phyloP scores from a whole-genome alignment of 176 grass and related monocot species.

The Alloteropsis semialata region DNA sequence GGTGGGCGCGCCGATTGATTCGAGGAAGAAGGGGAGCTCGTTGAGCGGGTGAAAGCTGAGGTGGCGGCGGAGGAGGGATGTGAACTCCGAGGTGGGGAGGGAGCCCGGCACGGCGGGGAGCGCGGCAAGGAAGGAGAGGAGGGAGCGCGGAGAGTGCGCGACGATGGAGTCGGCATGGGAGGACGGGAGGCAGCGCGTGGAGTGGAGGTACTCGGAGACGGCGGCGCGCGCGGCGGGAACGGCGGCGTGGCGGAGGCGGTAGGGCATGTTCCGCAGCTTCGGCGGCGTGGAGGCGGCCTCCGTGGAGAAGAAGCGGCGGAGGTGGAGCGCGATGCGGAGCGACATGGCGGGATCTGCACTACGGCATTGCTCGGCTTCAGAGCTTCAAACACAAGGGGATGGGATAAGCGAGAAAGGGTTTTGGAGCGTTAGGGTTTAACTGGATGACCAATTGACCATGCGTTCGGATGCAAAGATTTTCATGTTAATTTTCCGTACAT shows the following conservation, averaged over 20 bases:
- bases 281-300: background rate
- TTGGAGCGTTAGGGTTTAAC: background rate
- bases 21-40: slow-evolving; percentile 88
- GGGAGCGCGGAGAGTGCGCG: slow-evolving; percentile 53
- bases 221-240: slow-evolving; percentile 55
- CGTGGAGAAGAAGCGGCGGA: slow-evolving; percentile 29
- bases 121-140: slow-evolving; percentile 49
- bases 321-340: slow-evolving; percentile 19
- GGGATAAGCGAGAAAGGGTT: background rate
- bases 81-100: slow-evolving; percentile 31
- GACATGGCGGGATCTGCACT: slow-evolving; percentile 22
- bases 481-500: background rate
- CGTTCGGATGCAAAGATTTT: background rate
- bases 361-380: slow-evolving; percentile 23
- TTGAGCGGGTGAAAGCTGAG: slow-evolving; percentile 66
- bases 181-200: slow-evolving; percentile 63
- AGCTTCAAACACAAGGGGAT: background rate
- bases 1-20: slow-evolving; percentile 66
- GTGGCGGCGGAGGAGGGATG: slow-evolving; percentile 53
- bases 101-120: slow-evolving; percentile 38
- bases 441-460: background rate
- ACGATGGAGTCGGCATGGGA: slow-evolving; percentile 63
- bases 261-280: slow-evolving; percentile 48
- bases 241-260: slow-evolving; percentile 44
- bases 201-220: slow-evolving; percentile 76